Conservation (phyloP, 2,329 filamentous ascomycete genomes). For the Colletotrichum costaricense region DNA sequence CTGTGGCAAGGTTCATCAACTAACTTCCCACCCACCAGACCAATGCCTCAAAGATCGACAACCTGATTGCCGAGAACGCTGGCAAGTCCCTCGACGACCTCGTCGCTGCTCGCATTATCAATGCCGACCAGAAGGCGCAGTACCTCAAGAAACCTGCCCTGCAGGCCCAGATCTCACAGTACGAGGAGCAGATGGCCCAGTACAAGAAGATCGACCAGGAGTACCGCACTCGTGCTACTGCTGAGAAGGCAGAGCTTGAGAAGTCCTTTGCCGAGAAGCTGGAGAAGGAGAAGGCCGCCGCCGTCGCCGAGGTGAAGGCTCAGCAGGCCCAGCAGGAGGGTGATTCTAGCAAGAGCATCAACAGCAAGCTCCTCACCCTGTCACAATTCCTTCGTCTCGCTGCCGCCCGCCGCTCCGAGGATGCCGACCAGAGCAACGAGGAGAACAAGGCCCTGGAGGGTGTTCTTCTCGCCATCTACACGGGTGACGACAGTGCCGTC, state of each 20-base stretch:
- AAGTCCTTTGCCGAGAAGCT: constrained; percentile 63
- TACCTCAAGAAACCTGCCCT: constrained; percentile 81
- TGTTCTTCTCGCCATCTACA: constrained; percentile 81
- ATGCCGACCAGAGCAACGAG: constrained; percentile 71
- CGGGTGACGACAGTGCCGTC: constrained; percentile 80
- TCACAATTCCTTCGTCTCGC: constrained; percentile 86
- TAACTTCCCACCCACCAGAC: constrained; percentile 55
- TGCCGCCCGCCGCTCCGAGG: constrained; percentile 79
- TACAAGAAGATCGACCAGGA: constrained; percentile 82
- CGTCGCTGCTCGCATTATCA: constrained; percentile 78
- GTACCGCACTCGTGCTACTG: constrained; percentile 69
- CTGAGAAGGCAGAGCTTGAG: constrained; percentile 70
- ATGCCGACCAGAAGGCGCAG: constrained; percentile 82
- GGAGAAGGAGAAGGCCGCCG: constrained; percentile 66
- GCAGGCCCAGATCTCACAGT: constrained; percentile 73
- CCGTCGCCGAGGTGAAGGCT: constrained; percentile 64
- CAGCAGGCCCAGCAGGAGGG: constrained; percentile 64
- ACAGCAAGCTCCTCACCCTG: constrained; percentile 75
- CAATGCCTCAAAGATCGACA: constrained; percentile 78
- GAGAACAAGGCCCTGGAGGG: constrained; percentile 87
- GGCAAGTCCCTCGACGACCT: constrained; percentile 80
- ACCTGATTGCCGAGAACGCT: constrained; percentile 75
- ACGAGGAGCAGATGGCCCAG: constrained; percentile 79
- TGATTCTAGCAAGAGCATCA: constrained; percentile 66
- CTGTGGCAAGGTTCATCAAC: neutral